phyloP scores from a whole-genome alignment of 257 asterid genomes.

The Fraxinus quadrangulata region DNA sequence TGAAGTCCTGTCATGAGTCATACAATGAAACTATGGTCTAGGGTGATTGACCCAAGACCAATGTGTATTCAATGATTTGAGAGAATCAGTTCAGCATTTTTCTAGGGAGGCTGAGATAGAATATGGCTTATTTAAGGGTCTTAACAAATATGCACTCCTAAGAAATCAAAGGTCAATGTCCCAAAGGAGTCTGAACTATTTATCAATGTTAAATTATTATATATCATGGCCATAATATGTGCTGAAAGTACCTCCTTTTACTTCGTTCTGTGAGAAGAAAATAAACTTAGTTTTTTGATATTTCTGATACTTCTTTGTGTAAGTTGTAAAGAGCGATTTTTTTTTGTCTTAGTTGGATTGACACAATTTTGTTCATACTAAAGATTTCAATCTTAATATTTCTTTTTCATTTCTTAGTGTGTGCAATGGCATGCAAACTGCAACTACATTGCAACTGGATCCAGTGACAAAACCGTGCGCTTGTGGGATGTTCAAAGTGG shows the following conservation, averaged over 20 bases:
- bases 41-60: neutral
- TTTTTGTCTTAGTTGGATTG: constrained; percentile 4
- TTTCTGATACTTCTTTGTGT: neutral
- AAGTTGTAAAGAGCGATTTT: neutral
- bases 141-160: too few relatives aligned
- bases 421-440: constrained; percentile 97
- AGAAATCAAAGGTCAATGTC: neutral
- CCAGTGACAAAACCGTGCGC: constrained; percentile 97
- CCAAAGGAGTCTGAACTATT: neutral
- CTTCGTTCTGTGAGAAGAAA: neutral
- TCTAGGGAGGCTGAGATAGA: neutral
- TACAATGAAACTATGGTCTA: neutral
- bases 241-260: neutral
- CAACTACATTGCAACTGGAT: constrained; percentile 95
- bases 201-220: neutral
- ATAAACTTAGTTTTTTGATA: neutral
- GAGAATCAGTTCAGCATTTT: neutral
- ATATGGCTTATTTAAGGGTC: neutral
- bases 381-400: neutral
- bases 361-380: constrained; percentile 10
- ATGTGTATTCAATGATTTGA: neutral
- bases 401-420: constrained; percentile 50
- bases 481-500: constrained; percentile 98
- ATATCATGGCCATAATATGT: neutral
- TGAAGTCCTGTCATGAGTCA: neutral